Conservation (phyloP, 305 asterid genomes). For the Plantago rigida region DNA sequence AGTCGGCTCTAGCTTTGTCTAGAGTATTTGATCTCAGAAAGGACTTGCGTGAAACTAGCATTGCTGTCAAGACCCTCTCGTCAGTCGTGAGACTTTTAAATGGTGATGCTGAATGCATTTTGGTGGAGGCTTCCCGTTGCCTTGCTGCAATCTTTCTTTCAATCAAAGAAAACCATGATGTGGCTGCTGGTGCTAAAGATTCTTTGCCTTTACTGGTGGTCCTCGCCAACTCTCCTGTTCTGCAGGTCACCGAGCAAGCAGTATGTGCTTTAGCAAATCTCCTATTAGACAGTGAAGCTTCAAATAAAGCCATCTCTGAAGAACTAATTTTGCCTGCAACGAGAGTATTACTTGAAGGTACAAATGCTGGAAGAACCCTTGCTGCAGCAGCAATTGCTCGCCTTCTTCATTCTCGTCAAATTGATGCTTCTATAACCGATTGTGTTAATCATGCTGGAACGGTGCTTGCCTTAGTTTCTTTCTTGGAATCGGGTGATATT, state of each 20-base stretch:
- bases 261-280: conserved; percentile 93
- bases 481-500: conserved; percentile 66
- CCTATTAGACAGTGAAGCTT: conserved; percentile 74
- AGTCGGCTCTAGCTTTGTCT: conserved; percentile 87
- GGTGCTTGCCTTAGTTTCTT: conserved; percentile 80
- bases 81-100: conserved; percentile 59
- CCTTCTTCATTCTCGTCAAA: conserved; percentile 59
- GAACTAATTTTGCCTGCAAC: conserved; percentile 78
- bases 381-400: conserved; percentile 95
- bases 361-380: conserved; percentile 61
- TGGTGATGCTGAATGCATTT: conserved; percentile 58
- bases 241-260: conserved; percentile 89
- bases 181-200: conserved; percentile 71
- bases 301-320: conserved; percentile 65
- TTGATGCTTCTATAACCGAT: conserved; percentile 56
- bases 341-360: conserved; percentile 76
- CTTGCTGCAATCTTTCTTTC: conserved; percentile 90
- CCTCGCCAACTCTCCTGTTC: conserved; percentile 63
- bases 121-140: conserved; percentile 67
- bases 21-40: conserved; percentile 73
- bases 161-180: conserved; percentile 71
- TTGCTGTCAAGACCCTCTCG: conserved; percentile 63
- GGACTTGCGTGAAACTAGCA: conserved; percentile 82
- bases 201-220: conserved; percentile 56
- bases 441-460: conserved; percentile 83